Evolutionary conservation across 2,329 filamentous ascomycete species (phyloP), one percentile per base, ranked within the genome.

Genomic region (Thelonectria rubi): DNA sequence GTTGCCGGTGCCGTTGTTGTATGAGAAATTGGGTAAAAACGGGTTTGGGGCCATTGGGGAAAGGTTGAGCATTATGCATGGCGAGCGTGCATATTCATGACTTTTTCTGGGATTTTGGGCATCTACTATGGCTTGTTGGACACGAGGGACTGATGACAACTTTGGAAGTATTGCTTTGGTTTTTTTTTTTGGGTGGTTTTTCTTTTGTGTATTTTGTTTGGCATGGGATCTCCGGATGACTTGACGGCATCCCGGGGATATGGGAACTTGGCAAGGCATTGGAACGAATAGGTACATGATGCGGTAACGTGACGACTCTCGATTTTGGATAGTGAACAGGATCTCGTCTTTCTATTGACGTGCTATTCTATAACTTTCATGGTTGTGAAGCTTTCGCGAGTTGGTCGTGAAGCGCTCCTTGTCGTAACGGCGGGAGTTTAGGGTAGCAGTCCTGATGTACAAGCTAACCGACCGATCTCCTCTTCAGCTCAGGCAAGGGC

Each of bases 61-160:
- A 18, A 39, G 52, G 42, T 47, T 55, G 52, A 21, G 40, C 45
- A 37, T 18, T 42, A n/a, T n/a, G 15, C 18, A 37, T 18, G 15
- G 11, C 42, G 30, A 17, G 52, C 42, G 32, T 37, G 30, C 21
- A 30, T 20, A 32, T 26, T 18, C 20, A 10, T 39, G 52, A 24
- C 30, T 24, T 43, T 26, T 43, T 24, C 32, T 6, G 34, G 34
- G 14, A 14, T 37, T 37, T 37, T 37, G 34, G 34, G 34, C 12
- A 11, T 37, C 26, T 30, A 30, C 12, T 4, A 37, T 37, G 34
- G 34, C 34, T 15, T 34, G 32, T 34, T 37, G 34, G 34, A 15
- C 34, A 15, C 6, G 12, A 37, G 34, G 34, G 14, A 12, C 7
- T 37, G 34, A 37, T 37, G 32, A 34, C 11, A 7, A 24, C 24